These are phyloP conservation scores for Coemansia sp. DNA, from an alignment of 192 early-diverging fungal genomes.

Conservation along the genomic window DNA sequence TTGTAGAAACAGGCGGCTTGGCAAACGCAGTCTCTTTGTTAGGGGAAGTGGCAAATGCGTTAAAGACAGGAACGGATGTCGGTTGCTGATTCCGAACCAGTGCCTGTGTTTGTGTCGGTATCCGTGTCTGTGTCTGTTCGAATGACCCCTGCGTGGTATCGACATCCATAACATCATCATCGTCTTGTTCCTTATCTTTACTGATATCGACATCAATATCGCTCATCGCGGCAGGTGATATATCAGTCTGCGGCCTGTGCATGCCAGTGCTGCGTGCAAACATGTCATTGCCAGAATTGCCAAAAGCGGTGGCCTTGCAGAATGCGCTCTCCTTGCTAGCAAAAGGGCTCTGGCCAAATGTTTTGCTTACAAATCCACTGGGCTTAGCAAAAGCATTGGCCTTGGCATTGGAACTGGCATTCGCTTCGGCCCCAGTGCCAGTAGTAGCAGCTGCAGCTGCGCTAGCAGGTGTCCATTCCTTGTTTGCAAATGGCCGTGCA, in stretches of 20 bases:
- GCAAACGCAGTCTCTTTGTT: no score
- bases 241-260: no score
- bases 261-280: no score
- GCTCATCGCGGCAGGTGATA: no score
- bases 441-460: not conserved
- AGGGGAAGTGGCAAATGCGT: no score
- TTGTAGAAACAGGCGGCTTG: not conserved
- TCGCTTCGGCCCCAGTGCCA: no score
- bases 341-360: no score
- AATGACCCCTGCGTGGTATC: not conserved
- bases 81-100: no score
- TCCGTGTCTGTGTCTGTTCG: no score
- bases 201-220: not conserved
- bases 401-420: not conserved
- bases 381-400: not conserved
- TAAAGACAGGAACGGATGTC: no score
- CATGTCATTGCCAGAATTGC: no score
- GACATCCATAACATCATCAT: slow-evolving; percentile 17
- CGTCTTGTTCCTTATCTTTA: not conserved
- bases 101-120: no score
- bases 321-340: not conserved
- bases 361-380: not conserved
- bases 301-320: not conserved
- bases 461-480: slow-evolving; percentile 36
- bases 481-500: slow-evolving; percentile 9